These are phyloP conservation scores for Sporodiniella umbellata DNA, from an alignment of 371 early-diverging fungal genomes.

Conservation along the genomic window DNA sequence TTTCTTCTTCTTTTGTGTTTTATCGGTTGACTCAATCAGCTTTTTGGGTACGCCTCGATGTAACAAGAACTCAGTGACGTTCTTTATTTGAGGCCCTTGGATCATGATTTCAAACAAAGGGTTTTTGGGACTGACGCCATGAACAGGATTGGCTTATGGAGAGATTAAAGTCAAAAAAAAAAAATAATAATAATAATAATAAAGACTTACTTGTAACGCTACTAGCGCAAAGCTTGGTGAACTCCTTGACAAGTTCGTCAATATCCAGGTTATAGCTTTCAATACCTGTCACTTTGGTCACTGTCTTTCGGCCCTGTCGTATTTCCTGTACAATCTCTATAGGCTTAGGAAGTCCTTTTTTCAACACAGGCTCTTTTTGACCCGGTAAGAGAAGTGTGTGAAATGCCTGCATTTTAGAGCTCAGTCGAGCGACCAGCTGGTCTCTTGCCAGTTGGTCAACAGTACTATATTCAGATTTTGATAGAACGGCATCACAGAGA, in stretches of 20 bases:
- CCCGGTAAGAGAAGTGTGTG: constrained; percentile 47
- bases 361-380: constrained; percentile 32
- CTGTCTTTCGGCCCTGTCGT: constrained; percentile 62
- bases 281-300: constrained; percentile 61
- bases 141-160: constrained; percentile 50
- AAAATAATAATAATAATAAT: background rate
- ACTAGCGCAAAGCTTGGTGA: constrained; percentile 64
- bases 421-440: constrained; percentile 40
- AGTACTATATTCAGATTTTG: constrained; percentile 58
- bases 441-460: constrained; percentile 55
- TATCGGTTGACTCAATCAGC: constrained; percentile 56
- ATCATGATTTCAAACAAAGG: constrained; percentile 69
- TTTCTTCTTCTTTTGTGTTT: constrained; percentile 60
- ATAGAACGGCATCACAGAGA: constrained; percentile 58
- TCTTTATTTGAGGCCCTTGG: constrained; percentile 70
- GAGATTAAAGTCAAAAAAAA: background rate
- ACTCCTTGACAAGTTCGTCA: constrained; percentile 56
- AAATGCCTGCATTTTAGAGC: constrained; percentile 55
- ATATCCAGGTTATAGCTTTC: constrained; percentile 63
- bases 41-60: constrained; percentile 57
- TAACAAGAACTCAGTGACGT: constrained; percentile 46
- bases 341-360: constrained; percentile 47
- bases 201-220: constrained; percentile 58
- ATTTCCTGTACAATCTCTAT: constrained; percentile 58
- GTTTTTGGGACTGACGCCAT: constrained; percentile 55